Evolutionary conservation across 495 filamentous ascomycete genomes (phyloP), one percentile per base, ranked within the genome.

Genomic region (Aspergillus ostianus): DNA sequence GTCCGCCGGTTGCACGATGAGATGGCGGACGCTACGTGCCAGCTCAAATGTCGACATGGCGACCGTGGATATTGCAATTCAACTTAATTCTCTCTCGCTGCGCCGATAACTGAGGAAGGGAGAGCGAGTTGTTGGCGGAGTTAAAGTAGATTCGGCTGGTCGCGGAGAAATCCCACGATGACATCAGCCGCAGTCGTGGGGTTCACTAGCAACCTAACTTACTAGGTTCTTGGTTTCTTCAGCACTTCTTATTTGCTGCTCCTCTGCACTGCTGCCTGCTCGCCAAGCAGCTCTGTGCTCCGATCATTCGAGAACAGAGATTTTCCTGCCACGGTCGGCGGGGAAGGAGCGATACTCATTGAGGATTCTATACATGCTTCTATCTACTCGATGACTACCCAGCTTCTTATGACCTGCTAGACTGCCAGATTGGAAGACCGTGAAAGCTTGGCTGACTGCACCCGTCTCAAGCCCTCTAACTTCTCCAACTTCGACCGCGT

Each of bases 1-100:
- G 48, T 66, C 64, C 20, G 60, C 45, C 20, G 64, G 60, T 53
- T 67, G 64, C 7, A 63, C 49, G 13, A 67, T 53, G 29, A 67
- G 61, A 54, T 62, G 59, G 6, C 19, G 44, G 15, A 56, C 52
- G 20, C 41, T 36, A 26, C 54, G 56, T 2, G 60, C 60, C 27
- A 63, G 32, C 30, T 55, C 44, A 51, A 63, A 63, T 36, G 54
- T 36, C 15, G 58, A 41, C 58, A 61, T 61, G 12, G 46, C 15
- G 55, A 17, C 13, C 10, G 36, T 8, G 12, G 36, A 4, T 12
- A 32, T 32, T 32, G 10, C 6, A 8, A 32, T 12, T 7, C 10
- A 32, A 7, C 8, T 32, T 2, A 32, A 6, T 4, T 26, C 4
- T 26, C 23, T 26, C 2, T 26, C 23, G 23, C 23, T 26, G 23